Conservation (phyloP, 805 yeast species). For the Candida ficus region DNA sequence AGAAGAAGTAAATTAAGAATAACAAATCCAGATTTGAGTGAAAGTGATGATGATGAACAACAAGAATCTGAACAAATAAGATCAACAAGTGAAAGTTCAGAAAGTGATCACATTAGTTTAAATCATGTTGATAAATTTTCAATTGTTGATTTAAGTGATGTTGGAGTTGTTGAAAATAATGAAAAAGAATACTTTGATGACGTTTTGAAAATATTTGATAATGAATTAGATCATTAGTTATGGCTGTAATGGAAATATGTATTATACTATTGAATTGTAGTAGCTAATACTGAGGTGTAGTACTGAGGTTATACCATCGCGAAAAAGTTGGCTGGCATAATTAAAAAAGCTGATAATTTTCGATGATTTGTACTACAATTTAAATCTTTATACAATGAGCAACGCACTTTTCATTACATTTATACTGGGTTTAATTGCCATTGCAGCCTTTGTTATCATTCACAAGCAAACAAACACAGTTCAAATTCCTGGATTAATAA, state of each 20-base stretch:
- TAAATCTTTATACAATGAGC: no score
- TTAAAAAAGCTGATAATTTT: no score
- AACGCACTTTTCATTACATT: conserved; percentile 2
- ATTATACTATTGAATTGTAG: no score
- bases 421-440: conserved; percentile 5
- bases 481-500: conserved; percentile 14
- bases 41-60: conserved; percentile 12
- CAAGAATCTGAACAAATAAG: neutral
- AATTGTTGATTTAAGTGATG: conserved; percentile 3
- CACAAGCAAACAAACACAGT: conserved; percentile 13
- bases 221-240: conserved; percentile 10
- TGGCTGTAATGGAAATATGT: neutral
- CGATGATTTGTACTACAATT: no score
- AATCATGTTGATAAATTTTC: neutral
- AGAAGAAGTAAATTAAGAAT: conserved; percentile 56
- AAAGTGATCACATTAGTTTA: conserved; percentile 1
- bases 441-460: conserved; percentile 9
- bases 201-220: conserved; percentile 29
- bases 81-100: conserved; percentile 4
- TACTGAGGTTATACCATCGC: no score
- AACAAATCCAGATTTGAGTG: conserved; percentile 49
- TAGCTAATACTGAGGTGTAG: no score
- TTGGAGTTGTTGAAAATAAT: conserved; percentile 8
- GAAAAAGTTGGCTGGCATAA: no score
- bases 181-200: conserved; percentile 23